Evolutionary conservation across 768 basidiomycete species (phyloP), one percentile per base, ranked within the genome.

Genomic region (Trametes punicea): DNA sequence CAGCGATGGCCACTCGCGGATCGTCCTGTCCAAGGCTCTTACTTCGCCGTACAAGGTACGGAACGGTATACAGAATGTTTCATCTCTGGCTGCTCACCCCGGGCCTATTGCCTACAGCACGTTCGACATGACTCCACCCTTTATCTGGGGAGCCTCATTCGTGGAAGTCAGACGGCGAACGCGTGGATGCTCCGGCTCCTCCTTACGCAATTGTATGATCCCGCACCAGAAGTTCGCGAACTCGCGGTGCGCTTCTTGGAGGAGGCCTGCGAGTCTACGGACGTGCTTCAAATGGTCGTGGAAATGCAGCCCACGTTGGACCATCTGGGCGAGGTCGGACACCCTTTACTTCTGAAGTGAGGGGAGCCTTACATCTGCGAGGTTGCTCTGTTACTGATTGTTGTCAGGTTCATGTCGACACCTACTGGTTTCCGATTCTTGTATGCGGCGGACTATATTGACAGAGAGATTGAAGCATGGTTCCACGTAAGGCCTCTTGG

Each of bases 401-500:
- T 2, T 29, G 10, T 21, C 16, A 97, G 95, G 65, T 98, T 98
- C 71, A 88, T 98, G 79, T 95, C 94, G 9, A 96, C 93, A 6
- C 81, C 92, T 0, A 84, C 90, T 60, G 97, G 97, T 2, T 98
- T 98, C 69, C 81, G 85, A 5, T 98, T 95, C 70, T 79, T 99
- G 4, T 90, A 90, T 64, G 88, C 92, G 62, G 87, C 91, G 13
- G 88, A 88, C 3, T 98, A 98, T 65, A 95, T 99, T 55, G 88
- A 93, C 64, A 81, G 89, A 42, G 94, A 98, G 70, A 90, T 99
- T 81, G 93, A 98, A 60, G 81, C 84, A 61, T 99, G 97, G 97
- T 92, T 96, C 65, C 85, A 93, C 69, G 96, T 95, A 65, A 64
- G 88, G 67, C 10, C 11, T 4, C 21, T 1, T 2, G 4, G 4